phyloP scores from a whole-genome alignment of 129 eudicot genomes.

The Helianthus tuberosus region DNA sequence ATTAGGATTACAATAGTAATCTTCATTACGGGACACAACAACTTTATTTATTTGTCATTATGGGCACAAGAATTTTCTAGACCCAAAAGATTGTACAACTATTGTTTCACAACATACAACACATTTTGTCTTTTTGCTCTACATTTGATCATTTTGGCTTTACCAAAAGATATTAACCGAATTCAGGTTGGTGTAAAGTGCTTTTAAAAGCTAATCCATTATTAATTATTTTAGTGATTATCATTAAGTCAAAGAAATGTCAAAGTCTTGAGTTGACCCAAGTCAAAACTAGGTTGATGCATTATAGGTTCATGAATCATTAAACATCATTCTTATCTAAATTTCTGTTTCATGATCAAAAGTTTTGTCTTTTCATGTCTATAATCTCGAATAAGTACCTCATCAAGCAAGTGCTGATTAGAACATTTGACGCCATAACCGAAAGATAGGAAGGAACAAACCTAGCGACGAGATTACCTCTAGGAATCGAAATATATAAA shows the following conservation, averaged over 20 bases:
- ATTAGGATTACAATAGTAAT: slow-evolving; percentile 26
- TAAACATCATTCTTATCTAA: slow-evolving; percentile 3
- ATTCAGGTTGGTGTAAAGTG: slow-evolving; percentile 19
- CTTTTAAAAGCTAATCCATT: slow-evolving; percentile 34
- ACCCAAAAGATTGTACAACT: too few species aligned
- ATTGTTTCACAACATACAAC: too few species aligned
- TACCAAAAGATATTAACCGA: slow-evolving; percentile 5
- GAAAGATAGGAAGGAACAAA: slow-evolving; percentile 22
- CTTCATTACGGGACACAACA: neutral
- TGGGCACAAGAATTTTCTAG: neutral
- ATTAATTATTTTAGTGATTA: slow-evolving; percentile 17
- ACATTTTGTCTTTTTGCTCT: too few species aligned
- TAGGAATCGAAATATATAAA: slow-evolving; percentile 4
- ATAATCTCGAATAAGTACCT: slow-evolving; percentile 10
- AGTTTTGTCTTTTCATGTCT: slow-evolving; percentile 8
- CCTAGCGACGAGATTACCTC: slow-evolving; percentile 12
- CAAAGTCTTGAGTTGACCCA: slow-evolving; percentile 33
- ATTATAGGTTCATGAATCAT: slow-evolving; percentile 17
- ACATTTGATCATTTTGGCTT: neutral
- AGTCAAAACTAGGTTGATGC: slow-evolving; percentile 22
- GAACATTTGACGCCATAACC: neutral
- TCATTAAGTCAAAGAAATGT: slow-evolving; percentile 32
- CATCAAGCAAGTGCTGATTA: neutral
- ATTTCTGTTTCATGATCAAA: slow-evolving; percentile 14
- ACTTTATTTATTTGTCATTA: neutral